phyloP scores from a whole-genome alignment of 2,329 filamentous ascomycete species.

The Fusarium sp. region DNA sequence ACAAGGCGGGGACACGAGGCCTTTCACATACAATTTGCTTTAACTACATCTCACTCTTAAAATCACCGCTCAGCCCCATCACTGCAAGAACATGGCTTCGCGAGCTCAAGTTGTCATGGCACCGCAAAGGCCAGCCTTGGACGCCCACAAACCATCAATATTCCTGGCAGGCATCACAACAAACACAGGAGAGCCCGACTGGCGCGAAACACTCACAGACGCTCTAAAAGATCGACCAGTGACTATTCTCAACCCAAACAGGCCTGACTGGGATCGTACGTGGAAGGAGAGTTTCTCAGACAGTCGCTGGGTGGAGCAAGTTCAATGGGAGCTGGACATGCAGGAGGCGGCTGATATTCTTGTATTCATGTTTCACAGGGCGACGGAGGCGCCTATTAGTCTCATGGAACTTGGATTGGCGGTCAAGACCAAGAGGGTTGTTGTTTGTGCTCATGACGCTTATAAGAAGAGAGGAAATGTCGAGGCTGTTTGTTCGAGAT shows the following conservation, averaged over 20 bases:
- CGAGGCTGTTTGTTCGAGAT: constrained; percentile 65
- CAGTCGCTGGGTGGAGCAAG: constrained; percentile 64
- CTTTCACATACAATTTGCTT: too few relatives aligned
- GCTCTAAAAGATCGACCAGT: constrained; percentile 60
- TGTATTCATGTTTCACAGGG: constrained; percentile 67
- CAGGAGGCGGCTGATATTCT: constrained; percentile 66
- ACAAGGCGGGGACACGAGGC: too few relatives aligned
- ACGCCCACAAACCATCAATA: constrained; percentile 50
- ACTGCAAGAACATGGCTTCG: background rate
- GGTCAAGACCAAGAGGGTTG: constrained; percentile 60
- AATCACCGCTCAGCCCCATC: too few relatives aligned
- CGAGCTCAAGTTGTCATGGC: constrained; percentile 16
- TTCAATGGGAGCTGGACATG: constrained; percentile 71
- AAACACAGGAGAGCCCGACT: constrained; percentile 57
- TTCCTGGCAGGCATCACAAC: constrained; percentile 72
- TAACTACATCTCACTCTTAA: too few relatives aligned
- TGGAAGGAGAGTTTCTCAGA: constrained; percentile 65
- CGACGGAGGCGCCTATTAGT: constrained; percentile 67
- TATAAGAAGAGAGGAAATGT: constrained; percentile 74
- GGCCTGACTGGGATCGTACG: constrained; percentile 66
- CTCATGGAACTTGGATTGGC: constrained; percentile 72
- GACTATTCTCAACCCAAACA: constrained; percentile 69
- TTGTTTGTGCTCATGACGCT: constrained; percentile 65
- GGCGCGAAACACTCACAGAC: constrained; percentile 61
- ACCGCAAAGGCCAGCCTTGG: background rate